Evolutionary conservation across 2,329 filamentous ascomycete genomes (phyloP).

Genomic region (Macroventuria anomochaeta): DNA sequence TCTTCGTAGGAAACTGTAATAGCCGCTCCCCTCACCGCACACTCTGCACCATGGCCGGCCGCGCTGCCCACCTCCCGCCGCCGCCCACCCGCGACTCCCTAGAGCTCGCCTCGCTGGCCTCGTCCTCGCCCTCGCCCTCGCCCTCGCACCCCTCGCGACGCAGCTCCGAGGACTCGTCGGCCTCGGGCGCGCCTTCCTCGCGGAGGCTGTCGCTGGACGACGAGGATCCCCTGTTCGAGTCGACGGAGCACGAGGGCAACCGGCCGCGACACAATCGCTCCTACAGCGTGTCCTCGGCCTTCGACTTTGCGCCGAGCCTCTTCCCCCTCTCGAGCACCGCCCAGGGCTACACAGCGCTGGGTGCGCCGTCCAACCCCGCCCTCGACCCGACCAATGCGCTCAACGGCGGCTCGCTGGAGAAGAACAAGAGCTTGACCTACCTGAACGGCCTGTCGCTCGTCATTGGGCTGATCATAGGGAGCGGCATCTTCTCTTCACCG

Average conservation of each 20-base stretch:
- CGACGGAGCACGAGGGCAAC: conserved; percentile 57
- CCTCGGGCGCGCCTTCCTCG: conserved; percentile 90
- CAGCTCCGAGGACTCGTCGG: conserved; percentile 73
- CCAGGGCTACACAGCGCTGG: conserved; percentile 81
- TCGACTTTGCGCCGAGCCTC: conserved; percentile 92
- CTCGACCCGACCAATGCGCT: conserved; percentile 63
- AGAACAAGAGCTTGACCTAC: conserved; percentile 94
- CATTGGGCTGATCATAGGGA: conserved; percentile 92
- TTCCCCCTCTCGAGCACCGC: conserved; percentile 89
- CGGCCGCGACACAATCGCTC: conserved; percentile 65
- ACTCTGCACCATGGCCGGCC: conserved; percentile 45
- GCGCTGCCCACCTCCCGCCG: conserved; percentile 44
- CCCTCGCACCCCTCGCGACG: conserved; percentile 69
- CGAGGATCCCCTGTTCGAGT: conserved; percentile 73
- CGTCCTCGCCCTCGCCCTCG: conserved; percentile 73
- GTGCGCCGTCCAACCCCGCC: conserved; percentile 69
- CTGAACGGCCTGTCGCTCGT: conserved; percentile 91
- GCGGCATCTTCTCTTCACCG: conserved; percentile 93
- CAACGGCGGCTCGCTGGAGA: conserved; percentile 84
- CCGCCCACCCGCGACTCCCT: conserved; percentile 86
- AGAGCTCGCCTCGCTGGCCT: conserved; percentile 93
- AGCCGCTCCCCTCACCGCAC: not conserved
- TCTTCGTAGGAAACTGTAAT: conserved; percentile 5
- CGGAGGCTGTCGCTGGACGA: conserved; percentile 86
- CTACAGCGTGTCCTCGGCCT: conserved; percentile 90